Evolutionary conservation across 768 basidiomycete genomes (phyloP), one percentile per base, ranked within the genome.

Genomic region (Podaxis rugospora): DNA sequence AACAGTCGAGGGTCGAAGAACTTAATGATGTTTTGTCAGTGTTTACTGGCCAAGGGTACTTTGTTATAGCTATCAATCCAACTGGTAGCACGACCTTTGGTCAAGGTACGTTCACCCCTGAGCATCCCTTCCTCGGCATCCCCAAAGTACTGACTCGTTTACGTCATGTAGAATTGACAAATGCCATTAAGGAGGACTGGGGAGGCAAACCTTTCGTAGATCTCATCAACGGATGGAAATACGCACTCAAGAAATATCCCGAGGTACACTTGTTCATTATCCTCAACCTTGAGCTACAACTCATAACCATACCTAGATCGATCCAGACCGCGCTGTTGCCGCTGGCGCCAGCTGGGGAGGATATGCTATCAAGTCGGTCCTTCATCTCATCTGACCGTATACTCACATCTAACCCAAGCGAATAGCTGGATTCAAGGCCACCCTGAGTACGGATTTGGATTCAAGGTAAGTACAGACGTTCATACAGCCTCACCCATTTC

Each of bases 71-170:
- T 32, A 88, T 97, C 66, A 98, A 98, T 70, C 96, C 96, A 2
- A 96, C 95, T 0, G 96, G 96, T 7, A 92, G 89, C 28, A 98
- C 96, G 3, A 88, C 92, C 0, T 97, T 95, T 66, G 95, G 94
- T 3, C 94, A 96, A 82, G 80, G 91, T 87, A 67, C 25, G 64
- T 21, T 36, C 46, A 47, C 51, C 18, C 25, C 28, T 16, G n/a
- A 44, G 32, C 61, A 35, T 46, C 6, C 42, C 11, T 55, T 16
- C 18, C 9, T 14, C 55, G 36, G 13, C 25, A 14, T 14, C 46
- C 47, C 37, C 51, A 60, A 35, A 13, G 42, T 28, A 44, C 39
- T 47, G 37, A 51, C 42, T 5, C 59, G 9, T n/a, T 32, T 9
- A 32, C 28, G 28, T 11, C 44, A 14, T 32, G 62, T 55, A 92